Percentiles rank a stretch among this genome's conserved stretches.
Conservation (phyloP, 768 basidiomycete species). For the Tremella mesenterica region DNA sequence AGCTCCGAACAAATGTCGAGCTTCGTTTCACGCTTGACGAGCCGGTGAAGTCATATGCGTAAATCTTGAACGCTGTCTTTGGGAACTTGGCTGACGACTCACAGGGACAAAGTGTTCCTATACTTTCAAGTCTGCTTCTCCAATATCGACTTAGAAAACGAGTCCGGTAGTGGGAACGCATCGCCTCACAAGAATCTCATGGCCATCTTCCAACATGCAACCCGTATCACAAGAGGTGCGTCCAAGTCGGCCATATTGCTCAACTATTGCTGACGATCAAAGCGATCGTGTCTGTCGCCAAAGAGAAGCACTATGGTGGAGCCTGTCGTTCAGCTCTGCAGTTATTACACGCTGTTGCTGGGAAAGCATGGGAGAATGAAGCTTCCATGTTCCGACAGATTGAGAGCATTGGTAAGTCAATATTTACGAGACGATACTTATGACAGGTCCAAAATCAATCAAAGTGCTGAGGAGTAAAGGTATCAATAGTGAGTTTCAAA, state of each 20-base stretch:
- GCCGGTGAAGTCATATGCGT: slow-evolving; percentile 57
- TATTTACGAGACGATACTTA: neutral
- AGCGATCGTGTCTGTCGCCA: slow-evolving; percentile 64
- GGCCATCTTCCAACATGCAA: slow-evolving; percentile 63
- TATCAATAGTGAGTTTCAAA: slow-evolving; percentile 44
- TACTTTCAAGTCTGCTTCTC: slow-evolving; percentile 60
- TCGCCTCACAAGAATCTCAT: slow-evolving; percentile 55
- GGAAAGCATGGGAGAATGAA: slow-evolving; percentile 86
- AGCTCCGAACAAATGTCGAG: slow-evolving; percentile 50
- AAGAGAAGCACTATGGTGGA: slow-evolving; percentile 57
- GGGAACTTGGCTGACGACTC: neutral
- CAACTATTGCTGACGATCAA: slow-evolving; percentile 54
- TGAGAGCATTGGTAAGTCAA: slow-evolving; percentile 60
- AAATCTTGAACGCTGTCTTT: no score
- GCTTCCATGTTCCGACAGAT: slow-evolving; percentile 77
- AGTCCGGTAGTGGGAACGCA: slow-evolving; percentile 59
- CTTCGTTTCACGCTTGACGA: slow-evolving; percentile 63
- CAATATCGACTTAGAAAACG: slow-evolving; percentile 41
- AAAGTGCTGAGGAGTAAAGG: slow-evolving; percentile 69
- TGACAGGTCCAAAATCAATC: slow-evolving; percentile 21
- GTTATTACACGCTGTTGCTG: slow-evolving; percentile 66
- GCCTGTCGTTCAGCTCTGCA: slow-evolving; percentile 68
- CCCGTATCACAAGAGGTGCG: slow-evolving; percentile 66
- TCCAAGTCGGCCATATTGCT: neutral
- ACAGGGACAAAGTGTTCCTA: slow-evolving; percentile 65